Conservation (phyloP, 1,284 basidiomycete species). For the Irpex lacteus region DNA sequence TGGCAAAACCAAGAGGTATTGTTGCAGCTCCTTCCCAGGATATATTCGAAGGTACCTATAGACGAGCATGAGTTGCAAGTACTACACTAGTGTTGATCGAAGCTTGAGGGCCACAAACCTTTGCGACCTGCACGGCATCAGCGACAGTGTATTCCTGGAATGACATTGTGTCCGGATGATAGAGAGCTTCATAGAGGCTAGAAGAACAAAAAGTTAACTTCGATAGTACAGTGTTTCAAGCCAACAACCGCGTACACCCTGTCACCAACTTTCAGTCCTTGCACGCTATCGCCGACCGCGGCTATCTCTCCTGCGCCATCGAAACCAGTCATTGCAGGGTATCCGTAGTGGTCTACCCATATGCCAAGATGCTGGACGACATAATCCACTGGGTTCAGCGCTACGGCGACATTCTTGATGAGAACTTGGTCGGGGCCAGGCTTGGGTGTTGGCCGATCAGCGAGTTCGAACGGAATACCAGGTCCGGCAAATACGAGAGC, state of each 20-base stretch:
- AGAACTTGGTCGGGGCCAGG: slow-evolving; percentile 3
- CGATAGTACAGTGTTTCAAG: neutral
- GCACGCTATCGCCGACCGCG: neutral
- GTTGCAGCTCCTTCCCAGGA: slow-evolving; percentile 20
- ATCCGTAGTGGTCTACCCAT: neutral
- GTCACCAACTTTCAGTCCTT: neutral
- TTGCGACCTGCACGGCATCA: slow-evolving; percentile 4
- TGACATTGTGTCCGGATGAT: slow-evolving; percentile 5
- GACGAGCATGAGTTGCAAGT: no score
- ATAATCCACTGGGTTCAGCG: neutral
- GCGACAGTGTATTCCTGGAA: slow-evolving; percentile 20
- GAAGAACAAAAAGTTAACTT: neutral
- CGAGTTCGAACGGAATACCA: neutral
- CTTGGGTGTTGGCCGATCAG: neutral
- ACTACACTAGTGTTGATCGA: neutral
- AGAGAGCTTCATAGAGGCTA: slow-evolving; percentile 4
- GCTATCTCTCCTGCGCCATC: neutral
- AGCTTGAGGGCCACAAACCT: slow-evolving; percentile 10
- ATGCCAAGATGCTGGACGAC: neutral
- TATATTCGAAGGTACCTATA: slow-evolving; percentile 16
- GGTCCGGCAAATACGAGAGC: neutral
- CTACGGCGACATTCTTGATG: neutral
- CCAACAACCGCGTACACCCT: neutral
- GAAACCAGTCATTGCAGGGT: neutral
- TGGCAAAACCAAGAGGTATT: slow-evolving; percentile 18